These are phyloP conservation scores for Eucalyptus melliodora DNA, from an alignment of 345 rosid genomes.

Conservation along the genomic window DNA sequence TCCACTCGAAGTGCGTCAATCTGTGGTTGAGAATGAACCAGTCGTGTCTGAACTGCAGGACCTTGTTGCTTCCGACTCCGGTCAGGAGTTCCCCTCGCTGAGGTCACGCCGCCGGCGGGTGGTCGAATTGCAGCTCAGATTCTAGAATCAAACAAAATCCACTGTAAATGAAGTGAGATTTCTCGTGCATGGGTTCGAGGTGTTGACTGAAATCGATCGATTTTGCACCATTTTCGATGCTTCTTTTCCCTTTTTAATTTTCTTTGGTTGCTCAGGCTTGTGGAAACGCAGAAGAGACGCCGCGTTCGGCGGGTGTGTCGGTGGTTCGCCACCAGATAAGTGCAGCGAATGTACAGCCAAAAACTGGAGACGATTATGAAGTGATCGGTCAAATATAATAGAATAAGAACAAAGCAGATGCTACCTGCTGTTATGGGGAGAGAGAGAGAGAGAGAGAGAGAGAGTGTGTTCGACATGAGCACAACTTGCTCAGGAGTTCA, in stretches of 20 bases:
- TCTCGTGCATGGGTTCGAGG: neutral
- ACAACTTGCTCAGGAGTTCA: no score
- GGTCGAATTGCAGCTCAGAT: neutral
- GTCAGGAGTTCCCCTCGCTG: no score
- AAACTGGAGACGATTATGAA: neutral
- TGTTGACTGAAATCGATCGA: neutral
- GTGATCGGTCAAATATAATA: neutral
- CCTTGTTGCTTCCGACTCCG: no score
- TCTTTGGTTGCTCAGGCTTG: neutral
- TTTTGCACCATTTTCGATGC: neutral
- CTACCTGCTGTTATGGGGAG: neutral
- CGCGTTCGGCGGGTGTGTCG: neutral
- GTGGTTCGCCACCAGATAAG: neutral
- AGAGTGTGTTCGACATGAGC: no score
- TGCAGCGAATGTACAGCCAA: neutral
- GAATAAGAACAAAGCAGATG: neutral
- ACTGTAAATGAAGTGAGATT: neutral
- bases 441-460: no score
- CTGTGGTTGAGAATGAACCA: no score
- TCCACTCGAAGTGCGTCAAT: no score
- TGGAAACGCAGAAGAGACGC: neutral
- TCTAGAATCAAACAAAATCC: neutral
- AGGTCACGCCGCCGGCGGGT: no score
- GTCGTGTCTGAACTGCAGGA: no score
- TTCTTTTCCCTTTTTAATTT: neutral